Conservation (phyloP, 352 stramenopile genomes). For the Pythium scleroteichum region DNA sequence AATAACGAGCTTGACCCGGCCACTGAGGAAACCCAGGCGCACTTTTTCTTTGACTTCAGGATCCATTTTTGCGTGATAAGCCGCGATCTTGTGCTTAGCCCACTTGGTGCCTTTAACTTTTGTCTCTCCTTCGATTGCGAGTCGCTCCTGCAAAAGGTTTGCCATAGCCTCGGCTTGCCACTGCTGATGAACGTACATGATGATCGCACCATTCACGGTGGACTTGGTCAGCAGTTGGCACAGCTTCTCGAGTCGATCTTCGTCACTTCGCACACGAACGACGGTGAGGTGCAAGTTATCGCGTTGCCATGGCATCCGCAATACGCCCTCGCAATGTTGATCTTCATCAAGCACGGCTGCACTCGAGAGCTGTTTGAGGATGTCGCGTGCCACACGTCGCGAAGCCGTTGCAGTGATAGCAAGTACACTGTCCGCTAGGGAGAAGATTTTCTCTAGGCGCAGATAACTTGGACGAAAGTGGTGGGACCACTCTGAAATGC, state of each 20-base stretch:
- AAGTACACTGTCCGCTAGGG: constrained; percentile 72
- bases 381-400: constrained; percentile 66
- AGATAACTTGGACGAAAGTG: constrained; percentile 92
- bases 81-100: constrained; percentile 46
- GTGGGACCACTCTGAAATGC: constrained; percentile 94
- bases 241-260: constrained; percentile 49
- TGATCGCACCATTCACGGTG: constrained; percentile 47
- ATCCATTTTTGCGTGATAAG: constrained; percentile 95
- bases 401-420: constrained; percentile 94
- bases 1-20: constrained; percentile 89
- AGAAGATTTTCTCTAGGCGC: constrained; percentile 56
- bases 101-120: constrained; percentile 28
- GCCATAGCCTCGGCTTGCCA: constrained; percentile 73
- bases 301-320: constrained; percentile 79
- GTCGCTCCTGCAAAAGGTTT: constrained; percentile 57
- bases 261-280: constrained; percentile 51
- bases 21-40: constrained; percentile 85
- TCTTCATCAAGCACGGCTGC: background rate
- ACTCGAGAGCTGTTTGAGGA: constrained; percentile 53
- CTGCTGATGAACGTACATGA: constrained; percentile 87
- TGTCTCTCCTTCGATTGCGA: constrained; percentile 29
- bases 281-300: constrained; percentile 65
- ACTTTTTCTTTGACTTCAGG: constrained; percentile 77
- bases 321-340: constrained; percentile 43
- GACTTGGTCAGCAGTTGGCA: constrained; percentile 34